Evolutionary conservation across 1,139 yeast species (phyloP).

Genomic region (Kazachstania sp.): DNA sequence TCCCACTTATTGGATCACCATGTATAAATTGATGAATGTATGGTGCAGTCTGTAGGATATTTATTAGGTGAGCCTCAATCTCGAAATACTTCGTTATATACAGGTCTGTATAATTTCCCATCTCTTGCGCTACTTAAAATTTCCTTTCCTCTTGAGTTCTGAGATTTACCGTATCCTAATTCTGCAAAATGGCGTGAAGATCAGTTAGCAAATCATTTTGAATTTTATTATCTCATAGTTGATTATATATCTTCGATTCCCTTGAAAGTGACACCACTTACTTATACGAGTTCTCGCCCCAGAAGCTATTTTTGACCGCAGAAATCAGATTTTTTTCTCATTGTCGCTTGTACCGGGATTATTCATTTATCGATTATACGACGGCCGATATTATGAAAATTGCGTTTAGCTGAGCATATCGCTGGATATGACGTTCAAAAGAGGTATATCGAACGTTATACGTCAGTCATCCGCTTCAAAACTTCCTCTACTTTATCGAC

Average conservation of each 20-base stretch:
- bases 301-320: too few species aligned
- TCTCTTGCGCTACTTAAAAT: background rate
- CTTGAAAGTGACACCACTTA: too few species aligned
- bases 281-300: too few species aligned
- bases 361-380: too few species aligned
- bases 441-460: background rate
- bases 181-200: too few species aligned
- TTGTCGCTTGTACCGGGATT: too few species aligned
- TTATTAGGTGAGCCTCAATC: constrained; percentile 16
- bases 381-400: too few species aligned
- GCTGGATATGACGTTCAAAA: background rate
- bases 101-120: constrained; percentile 3
- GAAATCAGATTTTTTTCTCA: too few species aligned
- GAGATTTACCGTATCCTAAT: background rate
- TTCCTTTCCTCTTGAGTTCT: background rate
- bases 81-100: constrained; percentile 12
- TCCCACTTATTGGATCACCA: constrained; percentile 27
- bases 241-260: too few species aligned
- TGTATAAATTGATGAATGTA: constrained; percentile 26
- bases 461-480: constrained; percentile 5
- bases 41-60: constrained; percentile 14
- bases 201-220: too few species aligned
- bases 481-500: constrained; percentile 12
- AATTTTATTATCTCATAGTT: too few species aligned
- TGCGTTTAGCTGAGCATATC: too few species aligned